Conservation (phyloP, 768 basidiomycete species). For the Auricularia sp. region DNA sequence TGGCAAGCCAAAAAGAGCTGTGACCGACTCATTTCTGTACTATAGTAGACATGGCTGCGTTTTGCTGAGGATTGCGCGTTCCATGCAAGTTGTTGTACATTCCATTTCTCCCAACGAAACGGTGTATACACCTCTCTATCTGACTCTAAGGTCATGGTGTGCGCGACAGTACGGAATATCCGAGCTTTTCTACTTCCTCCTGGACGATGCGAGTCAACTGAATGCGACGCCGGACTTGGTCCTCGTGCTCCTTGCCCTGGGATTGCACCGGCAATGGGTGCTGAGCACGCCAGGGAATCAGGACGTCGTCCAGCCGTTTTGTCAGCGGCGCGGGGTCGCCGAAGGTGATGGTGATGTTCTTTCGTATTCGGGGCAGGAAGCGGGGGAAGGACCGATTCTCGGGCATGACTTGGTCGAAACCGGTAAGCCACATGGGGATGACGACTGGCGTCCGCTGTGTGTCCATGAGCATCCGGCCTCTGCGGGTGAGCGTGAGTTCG, state of each 20-base stretch:
- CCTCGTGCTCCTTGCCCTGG: not conserved
- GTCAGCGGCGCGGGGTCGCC: slow-evolving; percentile 42
- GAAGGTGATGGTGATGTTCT: slow-evolving; percentile 62
- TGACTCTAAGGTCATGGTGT: not conserved
- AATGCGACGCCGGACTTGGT: not conserved
- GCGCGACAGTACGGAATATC: not conserved
- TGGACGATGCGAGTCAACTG: not conserved
- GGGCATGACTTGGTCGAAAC: slow-evolving; percentile 86
- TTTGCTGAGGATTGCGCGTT: not conserved
- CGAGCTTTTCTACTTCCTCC: not conserved
- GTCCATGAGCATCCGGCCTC: slow-evolving; percentile 77
- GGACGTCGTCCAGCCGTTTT: not conserved
- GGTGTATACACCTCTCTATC: too few relatives aligned
- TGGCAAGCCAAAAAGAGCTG: too few relatives aligned
- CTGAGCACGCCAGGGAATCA: not conserved
- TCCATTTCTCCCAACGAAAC: too few relatives aligned
- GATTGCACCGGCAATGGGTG: not conserved
- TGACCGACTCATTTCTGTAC: too few relatives aligned
- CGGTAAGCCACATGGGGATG: slow-evolving; percentile 92
- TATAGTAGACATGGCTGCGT: too few relatives aligned
- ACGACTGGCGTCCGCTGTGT: slow-evolving; percentile 56
- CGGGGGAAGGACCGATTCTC: slow-evolving; percentile 73
- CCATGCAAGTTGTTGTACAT: not conserved
- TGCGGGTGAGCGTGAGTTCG: slow-evolving; percentile 20
- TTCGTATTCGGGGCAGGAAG: slow-evolving; percentile 52